Evolutionary conservation across 306 rosid species (phyloP).

Genomic region (Pterocarpus macrocarpus): DNA sequence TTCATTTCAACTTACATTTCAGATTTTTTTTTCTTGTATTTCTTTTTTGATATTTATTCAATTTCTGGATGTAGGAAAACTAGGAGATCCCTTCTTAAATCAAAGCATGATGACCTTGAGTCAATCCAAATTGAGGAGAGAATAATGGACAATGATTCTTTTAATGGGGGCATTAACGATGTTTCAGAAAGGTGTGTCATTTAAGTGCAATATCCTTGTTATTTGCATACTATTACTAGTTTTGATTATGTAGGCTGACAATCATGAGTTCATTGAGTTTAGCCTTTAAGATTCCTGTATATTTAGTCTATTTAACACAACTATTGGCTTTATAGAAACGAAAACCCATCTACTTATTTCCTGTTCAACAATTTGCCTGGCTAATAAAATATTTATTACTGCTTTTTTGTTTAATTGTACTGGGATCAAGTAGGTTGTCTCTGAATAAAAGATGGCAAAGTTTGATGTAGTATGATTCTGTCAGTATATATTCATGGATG

Average conservation of each 20-base stretch:
- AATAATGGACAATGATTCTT: constrained; percentile 40
- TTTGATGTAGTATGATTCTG: background rate
- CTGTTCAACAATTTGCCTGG: constrained; percentile 5
- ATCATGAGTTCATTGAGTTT: background rate
- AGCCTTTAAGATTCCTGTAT: background rate
- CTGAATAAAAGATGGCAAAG: background rate
- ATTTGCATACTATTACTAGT: constrained; percentile 17
- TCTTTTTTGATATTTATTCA: constrained; percentile 5
- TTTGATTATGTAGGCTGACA: constrained; percentile 3
- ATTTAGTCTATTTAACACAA: background rate
- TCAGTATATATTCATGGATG: background rate
- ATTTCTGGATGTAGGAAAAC: constrained; percentile 57
- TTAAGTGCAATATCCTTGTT: background rate
- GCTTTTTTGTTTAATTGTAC: no score
- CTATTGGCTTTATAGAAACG: constrained; percentile 11
- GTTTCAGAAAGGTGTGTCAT: constrained; percentile 47
- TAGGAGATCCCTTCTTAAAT: constrained; percentile 49
- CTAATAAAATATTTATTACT: background rate
- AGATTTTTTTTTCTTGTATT: background rate
- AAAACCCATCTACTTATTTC: background rate
- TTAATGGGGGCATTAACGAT: constrained; percentile 41
- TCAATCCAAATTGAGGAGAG: constrained; percentile 48
- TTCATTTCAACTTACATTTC: constrained; percentile 1
- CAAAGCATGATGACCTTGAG: constrained; percentile 48
- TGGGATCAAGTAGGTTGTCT: no score